A percentile compares a stretch with the other conserved stretches of the same genome.
Evolutionary conservation across 257 asterid species (phyloP).

Genomic region (Nicotiana tabacum): DNA sequence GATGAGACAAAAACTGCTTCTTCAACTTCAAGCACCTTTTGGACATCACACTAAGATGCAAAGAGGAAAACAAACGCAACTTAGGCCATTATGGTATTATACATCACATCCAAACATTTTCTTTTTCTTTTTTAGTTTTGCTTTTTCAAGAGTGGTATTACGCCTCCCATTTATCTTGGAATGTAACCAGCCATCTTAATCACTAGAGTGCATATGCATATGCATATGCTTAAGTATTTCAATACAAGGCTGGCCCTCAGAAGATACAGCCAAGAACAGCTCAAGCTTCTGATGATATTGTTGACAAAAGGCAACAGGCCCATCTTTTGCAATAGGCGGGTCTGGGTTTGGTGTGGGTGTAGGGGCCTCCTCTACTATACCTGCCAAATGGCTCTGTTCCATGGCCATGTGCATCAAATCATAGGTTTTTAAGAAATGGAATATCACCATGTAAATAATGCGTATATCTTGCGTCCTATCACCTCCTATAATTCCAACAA

Average conservation of each 20-base stretch:
- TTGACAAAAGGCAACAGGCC: not conserved
- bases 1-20: slow-evolving; percentile 15
- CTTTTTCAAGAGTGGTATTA: not conserved
- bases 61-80: not conserved
- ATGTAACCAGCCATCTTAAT: not conserved
- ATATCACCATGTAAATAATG: not conserved
- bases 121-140: no score
- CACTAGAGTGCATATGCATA: slow-evolving; percentile 5
- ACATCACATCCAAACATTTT: not conserved
- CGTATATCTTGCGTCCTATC: not conserved
- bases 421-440: slow-evolving; percentile 17
- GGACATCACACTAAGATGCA: not conserved
- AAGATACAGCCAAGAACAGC: slow-evolving; percentile 26
- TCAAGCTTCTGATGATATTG: slow-evolving; percentile 12
- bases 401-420: slow-evolving; percentile 11
- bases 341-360: not conserved
- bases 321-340: not conserved
- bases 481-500: not conserved
- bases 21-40: slow-evolving; percentile 6
- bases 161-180: no score
- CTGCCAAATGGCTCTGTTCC: not conserved
- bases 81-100: not conserved
- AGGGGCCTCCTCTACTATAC: not conserved
- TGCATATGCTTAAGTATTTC: no score
- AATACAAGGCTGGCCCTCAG: slow-evolving; percentile 20